Base-by-base conservation (phyloP, 75 land plant species). In the Sequoia sempervirens region DNA sequence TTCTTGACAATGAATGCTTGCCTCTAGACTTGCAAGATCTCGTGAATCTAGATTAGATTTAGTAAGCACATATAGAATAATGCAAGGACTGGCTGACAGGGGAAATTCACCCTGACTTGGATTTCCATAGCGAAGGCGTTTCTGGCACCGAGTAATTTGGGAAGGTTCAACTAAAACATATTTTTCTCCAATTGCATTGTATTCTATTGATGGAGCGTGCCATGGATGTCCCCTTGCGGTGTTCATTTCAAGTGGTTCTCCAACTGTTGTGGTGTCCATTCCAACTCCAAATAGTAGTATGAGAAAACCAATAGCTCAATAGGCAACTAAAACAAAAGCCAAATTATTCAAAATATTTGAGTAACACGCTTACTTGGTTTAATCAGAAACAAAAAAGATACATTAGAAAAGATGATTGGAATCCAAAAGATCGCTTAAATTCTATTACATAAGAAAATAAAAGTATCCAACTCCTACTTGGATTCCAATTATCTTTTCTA, bases 11-110 rank as follows among this genome's bases (percentile, higher is more conserved):
- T 34, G 82, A 73, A 72, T 82, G 82, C 91, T 87, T 88, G 90
- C 98, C 98, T 96, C 98, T 32, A 96, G 92, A 8, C 91, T 90
- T 5, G 98, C 96, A 81, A 96, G 96, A 84, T 96, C 98, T 61
- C 91, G 89, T 18, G 98, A 91, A 47, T 92, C 93, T 80, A 96
- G 84, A 82, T 91, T 81, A 90, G 93, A 92, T 20, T 84, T 90
- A 14, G 94, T 91, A n/a, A 95, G 94, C 54, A 95, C 93, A 90
- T 95, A 93, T 38, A 94, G 93, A 37, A 94, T 93, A 85, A 94
- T 91, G 58, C 92, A 95, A 41, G 97, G 97, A 83, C 83, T 94
- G 37, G 92, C 88, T 50, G 96, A 87, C 66, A 96, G 85, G 74
- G 92, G 90, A 73, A 96, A 96, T 20, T 96, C 98, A 18, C 98